These are phyloP conservation scores for Immersiella caudata DNA, from an alignment of 495 filamentous ascomycete species.

Conservation along the genomic window DNA sequence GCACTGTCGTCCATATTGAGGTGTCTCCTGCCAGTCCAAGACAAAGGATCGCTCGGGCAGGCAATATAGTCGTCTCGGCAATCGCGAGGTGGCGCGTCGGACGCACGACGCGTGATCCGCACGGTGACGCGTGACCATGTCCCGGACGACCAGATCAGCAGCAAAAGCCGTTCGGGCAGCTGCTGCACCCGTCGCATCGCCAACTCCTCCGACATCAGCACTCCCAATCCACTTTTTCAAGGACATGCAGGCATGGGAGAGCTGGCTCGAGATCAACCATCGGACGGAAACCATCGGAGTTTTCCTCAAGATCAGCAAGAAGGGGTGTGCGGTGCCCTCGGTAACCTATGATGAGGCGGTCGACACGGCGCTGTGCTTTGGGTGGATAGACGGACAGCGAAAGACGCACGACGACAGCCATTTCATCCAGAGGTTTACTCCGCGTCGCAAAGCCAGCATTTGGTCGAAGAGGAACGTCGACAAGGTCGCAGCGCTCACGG, in stretches of 20 bases:
- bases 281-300: conserved; percentile 45
- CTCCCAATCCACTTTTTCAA: conserved; percentile 23
- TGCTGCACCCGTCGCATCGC: background rate
- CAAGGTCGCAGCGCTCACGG: conserved; percentile 45
- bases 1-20: background rate
- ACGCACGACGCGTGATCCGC: background rate
- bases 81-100: background rate
- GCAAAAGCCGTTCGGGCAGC: conserved; percentile 3
- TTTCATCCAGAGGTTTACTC: conserved; percentile 58
- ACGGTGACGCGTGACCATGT: conserved; percentile 16
- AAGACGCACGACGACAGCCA: conserved; percentile 43
- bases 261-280: conserved; percentile 48
- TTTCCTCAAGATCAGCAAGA: conserved; percentile 60
- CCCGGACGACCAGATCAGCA: conserved; percentile 5
- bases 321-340: conserved; percentile 45
- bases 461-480: conserved; percentile 56
- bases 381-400: conserved; percentile 63
- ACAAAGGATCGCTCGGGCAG: too few species aligned
- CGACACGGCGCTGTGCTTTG: conserved; percentile 58
- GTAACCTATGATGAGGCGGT: conserved; percentile 57
- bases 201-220: conserved; percentile 1
- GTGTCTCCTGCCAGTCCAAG: too few species aligned
- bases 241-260: conserved; percentile 31
- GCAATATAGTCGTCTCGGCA: too few species aligned
- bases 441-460: conserved; percentile 54